Evolutionary conservation across 2,329 filamentous ascomycete genomes (phyloP), one percentile per base, ranked within the genome.

Genomic region (Pyrenophora tritici-repentis): DNA sequence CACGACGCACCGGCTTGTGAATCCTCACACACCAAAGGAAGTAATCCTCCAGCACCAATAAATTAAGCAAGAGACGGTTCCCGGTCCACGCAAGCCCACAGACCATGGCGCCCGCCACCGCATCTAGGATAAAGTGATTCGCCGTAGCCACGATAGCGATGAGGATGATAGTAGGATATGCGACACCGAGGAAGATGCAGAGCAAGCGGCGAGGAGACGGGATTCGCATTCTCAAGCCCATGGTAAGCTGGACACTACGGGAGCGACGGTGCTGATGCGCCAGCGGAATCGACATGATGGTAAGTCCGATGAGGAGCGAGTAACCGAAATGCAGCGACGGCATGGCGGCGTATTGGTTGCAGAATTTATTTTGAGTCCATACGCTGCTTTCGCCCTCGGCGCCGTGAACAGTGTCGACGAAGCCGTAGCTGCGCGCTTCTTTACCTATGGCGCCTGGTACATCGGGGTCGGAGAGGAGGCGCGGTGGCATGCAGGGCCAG

Each of bases 271-370:
- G 81, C 17, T 81, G 75, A 18, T 81, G 78, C 8, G 80, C 74
- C 1, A 89, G 75, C 1, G 87, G 87, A 39, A 89, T 81, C 1
- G 83, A 84, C 60, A 83, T 82, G 50, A 90, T 80, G 3, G 87
- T 90, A 10, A 90, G 73, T 6, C 87, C 87, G 65, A 90, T 85
- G 62, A 90, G 81, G 24, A 90, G 81, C 3, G 86, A 87, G 74
- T 90, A 90, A 3, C 87, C 87, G 65, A 90, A 90, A 70, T 90
- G 87, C 13, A 90, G 78, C 0, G 85, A 88, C 1, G 87, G 87
- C 87, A 90, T 90, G 6, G 87, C 87, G 80, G 85, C 86, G 70
- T 89, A 89, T 72, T 90, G 87, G 68, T 90, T 90, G 73, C 86
- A 89, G 71, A 89, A 90, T 54, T 79, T 81, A 73, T 89, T 89